Evolutionary conservation across 2,329 filamentous ascomycete genomes (phyloP).

Genomic region (Pyricularia pennisetigena): DNA sequence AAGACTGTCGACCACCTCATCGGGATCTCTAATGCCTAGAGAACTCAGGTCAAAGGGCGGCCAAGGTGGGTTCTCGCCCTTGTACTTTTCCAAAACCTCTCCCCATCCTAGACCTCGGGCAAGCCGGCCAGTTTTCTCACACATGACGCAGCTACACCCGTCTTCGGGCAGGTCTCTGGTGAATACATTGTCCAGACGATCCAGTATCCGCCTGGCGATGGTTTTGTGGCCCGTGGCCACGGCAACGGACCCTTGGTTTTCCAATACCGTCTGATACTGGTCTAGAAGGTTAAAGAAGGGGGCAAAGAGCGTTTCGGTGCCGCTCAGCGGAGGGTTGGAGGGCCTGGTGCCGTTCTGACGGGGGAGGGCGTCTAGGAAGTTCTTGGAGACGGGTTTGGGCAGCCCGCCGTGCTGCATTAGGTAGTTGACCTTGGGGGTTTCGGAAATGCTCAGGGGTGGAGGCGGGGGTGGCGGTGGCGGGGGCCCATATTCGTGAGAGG

Average conservation of each 20-base stretch:
- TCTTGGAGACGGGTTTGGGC: slow-evolving; percentile 58
- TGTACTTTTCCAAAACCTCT: slow-evolving; percentile 87
- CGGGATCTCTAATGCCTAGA: slow-evolving; percentile 48
- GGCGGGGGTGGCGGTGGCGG: slow-evolving; percentile 59
- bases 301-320: slow-evolving; percentile 67
- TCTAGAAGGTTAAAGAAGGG: slow-evolving; percentile 77
- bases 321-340: slow-evolving; percentile 54
- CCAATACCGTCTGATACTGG: slow-evolving; percentile 74
- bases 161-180: slow-evolving; percentile 82
- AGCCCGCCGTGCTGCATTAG: slow-evolving; percentile 83
- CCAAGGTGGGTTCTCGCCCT: slow-evolving; percentile 81
- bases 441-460: slow-evolving; percentile 58
- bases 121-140: slow-evolving; percentile 50
- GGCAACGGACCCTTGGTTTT: slow-evolving; percentile 78
- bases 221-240: slow-evolving; percentile 94
- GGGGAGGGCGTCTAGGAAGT: slow-evolving; percentile 58
- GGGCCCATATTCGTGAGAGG: slow-evolving; percentile 31
- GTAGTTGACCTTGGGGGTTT: slow-evolving; percentile 82
- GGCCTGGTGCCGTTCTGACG: slow-evolving; percentile 45
- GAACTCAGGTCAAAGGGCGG: slow-evolving; percentile 71
- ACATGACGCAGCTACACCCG: slow-evolving; percentile 81
- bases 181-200: slow-evolving; percentile 89
- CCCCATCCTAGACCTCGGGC: slow-evolving; percentile 82
- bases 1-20: slow-evolving; percentile 40
- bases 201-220: slow-evolving; percentile 79